Evolutionary conservation across 345 rosid species (phyloP).

Genomic region (Passiflora organensis): DNA sequence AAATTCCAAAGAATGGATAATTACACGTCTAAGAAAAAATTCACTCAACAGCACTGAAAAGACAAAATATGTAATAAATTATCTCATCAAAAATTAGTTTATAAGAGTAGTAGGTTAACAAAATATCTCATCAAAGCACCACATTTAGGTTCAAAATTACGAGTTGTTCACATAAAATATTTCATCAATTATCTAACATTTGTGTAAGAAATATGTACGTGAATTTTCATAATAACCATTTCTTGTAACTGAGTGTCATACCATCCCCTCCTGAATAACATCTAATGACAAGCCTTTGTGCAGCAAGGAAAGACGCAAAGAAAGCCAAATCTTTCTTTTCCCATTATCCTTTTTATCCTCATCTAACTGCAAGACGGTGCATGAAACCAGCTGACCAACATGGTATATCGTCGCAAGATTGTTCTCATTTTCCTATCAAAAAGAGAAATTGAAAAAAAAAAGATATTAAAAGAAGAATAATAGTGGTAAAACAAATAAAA

Average conservation of each 20-base stretch:
- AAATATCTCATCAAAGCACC: neutral
- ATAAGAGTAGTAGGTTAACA: no score
- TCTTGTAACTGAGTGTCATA: conserved; percentile 28
- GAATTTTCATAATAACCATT: no score
- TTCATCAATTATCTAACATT: neutral
- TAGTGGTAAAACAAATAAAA: conserved; percentile 3
- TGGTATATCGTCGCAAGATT: conserved; percentile 48
- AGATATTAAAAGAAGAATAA: neutral
- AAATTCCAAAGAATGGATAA: no score
- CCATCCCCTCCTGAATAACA: conserved; percentile 86
- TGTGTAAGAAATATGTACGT: neutral
- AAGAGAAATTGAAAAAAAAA: neutral
- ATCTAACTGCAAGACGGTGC: conserved; percentile 71
- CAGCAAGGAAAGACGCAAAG: conserved; percentile 73
- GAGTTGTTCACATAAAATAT: neutral
- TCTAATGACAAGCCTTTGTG: conserved; percentile 71
- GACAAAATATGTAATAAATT: no score
- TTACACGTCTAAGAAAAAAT: no score
- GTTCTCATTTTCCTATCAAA: conserved; percentile 48
- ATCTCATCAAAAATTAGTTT: no score
- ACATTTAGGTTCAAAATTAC: neutral
- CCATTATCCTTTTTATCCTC: conserved; percentile 76
- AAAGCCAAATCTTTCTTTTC: conserved; percentile 81
- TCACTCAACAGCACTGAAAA: no score
- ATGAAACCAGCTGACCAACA: conserved; percentile 84